Conservation (phyloP, 108 stramenopile species). For the Skeletonema potamos region DNA sequence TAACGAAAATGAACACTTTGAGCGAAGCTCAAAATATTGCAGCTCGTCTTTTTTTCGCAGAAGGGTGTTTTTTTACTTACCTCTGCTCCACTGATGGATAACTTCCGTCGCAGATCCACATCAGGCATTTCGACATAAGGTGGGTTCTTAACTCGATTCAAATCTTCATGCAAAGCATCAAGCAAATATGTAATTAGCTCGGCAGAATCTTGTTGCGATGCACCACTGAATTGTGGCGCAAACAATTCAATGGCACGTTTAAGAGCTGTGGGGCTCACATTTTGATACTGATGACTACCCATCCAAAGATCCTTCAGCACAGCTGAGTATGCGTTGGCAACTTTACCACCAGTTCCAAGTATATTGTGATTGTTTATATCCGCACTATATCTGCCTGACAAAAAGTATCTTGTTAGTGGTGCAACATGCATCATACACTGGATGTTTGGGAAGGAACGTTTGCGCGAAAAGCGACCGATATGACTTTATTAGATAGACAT, state of each 20-base stretch:
- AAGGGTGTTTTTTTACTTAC: constrained; percentile 12
- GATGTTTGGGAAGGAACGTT: neutral
- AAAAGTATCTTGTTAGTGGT: constrained; percentile 87
- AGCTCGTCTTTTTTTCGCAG: neutral
- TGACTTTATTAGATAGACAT: neutral
- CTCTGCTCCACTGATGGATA: constrained; percentile 66
- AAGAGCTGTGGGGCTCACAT: constrained; percentile 57
- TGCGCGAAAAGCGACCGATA: too few relatives aligned
- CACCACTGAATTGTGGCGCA: constrained; percentile 74
- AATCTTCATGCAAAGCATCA: constrained; percentile 95
- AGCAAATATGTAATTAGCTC: constrained; percentile 92
- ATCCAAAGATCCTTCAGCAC: constrained; percentile 78
- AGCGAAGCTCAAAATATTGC: neutral
- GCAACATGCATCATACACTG: constrained; percentile 80
- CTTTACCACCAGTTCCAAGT: constrained; percentile 80
- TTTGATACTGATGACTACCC: constrained; percentile 21
- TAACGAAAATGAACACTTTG: neutral
- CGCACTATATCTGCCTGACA: constrained; percentile 56
- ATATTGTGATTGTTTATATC: constrained; percentile 79
- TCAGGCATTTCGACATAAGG: constrained; percentile 91
- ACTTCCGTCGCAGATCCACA: constrained; percentile 59
- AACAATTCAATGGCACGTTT: constrained; percentile 78
- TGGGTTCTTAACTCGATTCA: constrained; percentile 89
- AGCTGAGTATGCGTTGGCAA: constrained; percentile 74
- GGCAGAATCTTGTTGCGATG: constrained; percentile 90